A percentile compares a stretch with the other conserved stretches of the same genome.
These are phyloP conservation scores for Dalbergia cultrata DNA, from an alignment of 306 rosid species.

Conservation along the genomic window DNA sequence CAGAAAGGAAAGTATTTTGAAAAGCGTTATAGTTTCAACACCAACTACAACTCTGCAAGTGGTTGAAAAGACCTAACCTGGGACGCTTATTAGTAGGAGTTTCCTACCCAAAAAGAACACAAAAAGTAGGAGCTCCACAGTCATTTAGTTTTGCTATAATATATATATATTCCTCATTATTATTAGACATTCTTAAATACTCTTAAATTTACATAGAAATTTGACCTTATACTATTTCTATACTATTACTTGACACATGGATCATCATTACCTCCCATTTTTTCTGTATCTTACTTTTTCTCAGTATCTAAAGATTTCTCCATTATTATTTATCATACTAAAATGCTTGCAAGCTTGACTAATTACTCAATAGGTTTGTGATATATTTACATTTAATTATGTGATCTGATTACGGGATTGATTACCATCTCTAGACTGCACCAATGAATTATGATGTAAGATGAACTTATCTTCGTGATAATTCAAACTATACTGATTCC, in stretches of 20 bases:
- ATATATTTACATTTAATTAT: neutral
- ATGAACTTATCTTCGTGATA: neutral
- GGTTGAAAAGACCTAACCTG: neutral
- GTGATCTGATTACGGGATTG: neutral
- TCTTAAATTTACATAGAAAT: too few species aligned
- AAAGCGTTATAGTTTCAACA: neutral
- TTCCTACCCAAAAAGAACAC: neutral
- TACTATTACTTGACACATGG: too few species aligned
- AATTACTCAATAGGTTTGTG: neutral
- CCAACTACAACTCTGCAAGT: neutral
- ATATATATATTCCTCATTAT: neutral
- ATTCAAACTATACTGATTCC: neutral
- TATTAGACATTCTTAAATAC: neutral
- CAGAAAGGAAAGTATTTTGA: neutral
- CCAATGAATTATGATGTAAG: neutral
- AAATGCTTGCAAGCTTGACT: neutral
- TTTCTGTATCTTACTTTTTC: too few species aligned
- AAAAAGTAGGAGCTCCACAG: neutral
- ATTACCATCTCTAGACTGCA: conserved; percentile 1
- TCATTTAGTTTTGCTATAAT: neutral
- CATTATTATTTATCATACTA: too few species aligned
- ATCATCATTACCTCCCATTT: too few species aligned
- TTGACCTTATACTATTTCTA: too few species aligned
- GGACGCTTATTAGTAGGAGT: neutral
- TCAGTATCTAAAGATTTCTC: too few species aligned